These are phyloP conservation scores for Pichia sp. DNA, from an alignment of 1,139 yeast genomes.

Conservation along the genomic window DNA sequence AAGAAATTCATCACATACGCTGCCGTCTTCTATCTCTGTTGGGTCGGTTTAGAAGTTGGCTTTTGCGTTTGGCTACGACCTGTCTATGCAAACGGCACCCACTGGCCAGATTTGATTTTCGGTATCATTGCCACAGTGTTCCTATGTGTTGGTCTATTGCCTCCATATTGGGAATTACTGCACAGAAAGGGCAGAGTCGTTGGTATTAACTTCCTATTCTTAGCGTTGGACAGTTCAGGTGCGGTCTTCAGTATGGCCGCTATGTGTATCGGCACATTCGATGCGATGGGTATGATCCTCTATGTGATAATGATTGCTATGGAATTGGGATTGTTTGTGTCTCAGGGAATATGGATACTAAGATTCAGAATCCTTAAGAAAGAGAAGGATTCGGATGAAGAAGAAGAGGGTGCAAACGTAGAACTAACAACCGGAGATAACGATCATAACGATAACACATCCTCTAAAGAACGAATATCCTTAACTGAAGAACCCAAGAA, in stretches of 20 bases:
- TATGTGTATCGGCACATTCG: slow-evolving; percentile 47
- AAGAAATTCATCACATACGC: slow-evolving; percentile 33
- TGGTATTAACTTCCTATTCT: slow-evolving; percentile 54
- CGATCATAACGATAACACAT: neutral
- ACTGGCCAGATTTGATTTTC: slow-evolving; percentile 52
- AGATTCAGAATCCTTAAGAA: slow-evolving; percentile 29
- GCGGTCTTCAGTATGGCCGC: slow-evolving; percentile 53
- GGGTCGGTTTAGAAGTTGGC: slow-evolving; percentile 47
- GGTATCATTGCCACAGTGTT: slow-evolving; percentile 73
- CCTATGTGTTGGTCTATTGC: slow-evolving; percentile 75
- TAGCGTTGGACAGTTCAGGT: slow-evolving; percentile 50
- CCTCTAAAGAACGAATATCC: neutral
- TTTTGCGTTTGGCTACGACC: slow-evolving; percentile 52
- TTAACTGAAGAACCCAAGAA: neutral
- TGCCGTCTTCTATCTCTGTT: slow-evolving; percentile 35
- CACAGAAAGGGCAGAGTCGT: slow-evolving; percentile 75
- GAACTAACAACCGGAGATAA: neutral
- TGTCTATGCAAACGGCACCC: slow-evolving; percentile 44
- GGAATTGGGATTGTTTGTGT: slow-evolving; percentile 48
- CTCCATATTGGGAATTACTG: slow-evolving; percentile 83
- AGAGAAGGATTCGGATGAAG: neutral
- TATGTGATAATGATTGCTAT: slow-evolving; percentile 50
- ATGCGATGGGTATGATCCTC: slow-evolving; percentile 50
- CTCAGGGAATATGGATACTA: slow-evolving; percentile 50
- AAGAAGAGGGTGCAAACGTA: too few relatives aligned